These are phyloP conservation scores for Onygenales sp. DNA, from an alignment of 2,329 filamentous ascomycete species.

Conservation along the genomic window DNA sequence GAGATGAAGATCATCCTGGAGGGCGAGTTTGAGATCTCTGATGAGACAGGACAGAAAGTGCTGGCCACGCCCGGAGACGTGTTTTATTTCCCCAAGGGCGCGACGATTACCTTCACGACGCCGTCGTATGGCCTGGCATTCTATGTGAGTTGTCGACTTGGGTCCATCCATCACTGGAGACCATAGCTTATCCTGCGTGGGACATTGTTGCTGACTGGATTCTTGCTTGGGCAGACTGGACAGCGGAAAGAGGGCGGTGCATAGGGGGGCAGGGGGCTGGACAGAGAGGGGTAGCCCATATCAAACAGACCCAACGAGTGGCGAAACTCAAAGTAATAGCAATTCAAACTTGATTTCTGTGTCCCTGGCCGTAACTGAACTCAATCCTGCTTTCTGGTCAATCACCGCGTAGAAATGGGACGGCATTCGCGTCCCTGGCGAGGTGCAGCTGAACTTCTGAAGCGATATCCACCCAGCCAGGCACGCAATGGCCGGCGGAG, in stretches of 20 bases:
- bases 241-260: conserved; percentile 8
- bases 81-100: conserved; percentile 59
- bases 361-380: no score
- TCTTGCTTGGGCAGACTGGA: conserved; percentile 5
- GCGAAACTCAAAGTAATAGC: no score
- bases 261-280: neutral
- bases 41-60: conserved; percentile 52
- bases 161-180: neutral
- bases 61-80: conserved; percentile 54
- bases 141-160: conserved; percentile 28
- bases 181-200: neutral
- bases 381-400: no score
- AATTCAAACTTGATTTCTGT: no score
- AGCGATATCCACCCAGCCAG: no score
- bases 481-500: no score
- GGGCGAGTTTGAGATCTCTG: conserved; percentile 55
- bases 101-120: conserved; percentile 57
- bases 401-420: no score
- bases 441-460: no score
- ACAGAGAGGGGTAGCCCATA: no score
- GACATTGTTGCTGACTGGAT: neutral
- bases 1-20: conserved; percentile 68
- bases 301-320: no score
- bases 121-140: conserved; percentile 53
- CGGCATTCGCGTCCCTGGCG: no score